These are phyloP conservation scores for Urochloa ruziziensis DNA, from an alignment of 176 grass and related monocot genomes.

Conservation along the genomic window DNA sequence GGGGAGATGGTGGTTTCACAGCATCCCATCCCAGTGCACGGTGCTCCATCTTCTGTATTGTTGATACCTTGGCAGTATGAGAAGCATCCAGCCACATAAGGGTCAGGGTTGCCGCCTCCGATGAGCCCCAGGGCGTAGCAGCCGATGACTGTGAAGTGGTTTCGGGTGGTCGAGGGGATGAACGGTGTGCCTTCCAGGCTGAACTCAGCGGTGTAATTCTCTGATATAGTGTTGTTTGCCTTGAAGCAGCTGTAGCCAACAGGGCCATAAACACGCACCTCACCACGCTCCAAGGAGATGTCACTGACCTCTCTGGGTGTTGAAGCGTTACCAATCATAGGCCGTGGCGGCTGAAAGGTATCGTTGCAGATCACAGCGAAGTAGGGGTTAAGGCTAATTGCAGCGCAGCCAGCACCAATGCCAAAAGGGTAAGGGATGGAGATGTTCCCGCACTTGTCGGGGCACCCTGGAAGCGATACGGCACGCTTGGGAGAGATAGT, in stretches of 20 bases:
- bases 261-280: background rate
- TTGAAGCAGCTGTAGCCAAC: conserved; percentile 19
- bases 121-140: background rate
- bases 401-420: conserved; percentile 1
- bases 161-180: background rate
- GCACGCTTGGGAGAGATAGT: background rate
- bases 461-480: conserved; percentile 22
- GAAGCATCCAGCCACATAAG: background rate
- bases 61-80: background rate
- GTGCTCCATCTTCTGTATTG: background rate
- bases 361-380: conserved; percentile 18
- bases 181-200: background rate
- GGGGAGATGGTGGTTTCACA: background rate
- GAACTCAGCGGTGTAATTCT: background rate
- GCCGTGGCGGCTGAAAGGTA: conserved; percentile 21
- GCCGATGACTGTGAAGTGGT: conserved; percentile 7
- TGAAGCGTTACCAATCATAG: background rate
- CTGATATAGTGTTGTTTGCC: background rate
- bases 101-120: background rate
- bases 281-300: conserved; percentile 27
- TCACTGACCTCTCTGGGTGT: background rate
- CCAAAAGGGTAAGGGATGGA: conserved; percentile 46
- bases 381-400: background rate
- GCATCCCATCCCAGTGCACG: background rate
- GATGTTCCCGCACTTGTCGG: conserved; percentile 18